Evolutionary conservation across 2,329 filamentous ascomycete species (phyloP).

Genomic region (Clarireedia hainanense): DNA sequence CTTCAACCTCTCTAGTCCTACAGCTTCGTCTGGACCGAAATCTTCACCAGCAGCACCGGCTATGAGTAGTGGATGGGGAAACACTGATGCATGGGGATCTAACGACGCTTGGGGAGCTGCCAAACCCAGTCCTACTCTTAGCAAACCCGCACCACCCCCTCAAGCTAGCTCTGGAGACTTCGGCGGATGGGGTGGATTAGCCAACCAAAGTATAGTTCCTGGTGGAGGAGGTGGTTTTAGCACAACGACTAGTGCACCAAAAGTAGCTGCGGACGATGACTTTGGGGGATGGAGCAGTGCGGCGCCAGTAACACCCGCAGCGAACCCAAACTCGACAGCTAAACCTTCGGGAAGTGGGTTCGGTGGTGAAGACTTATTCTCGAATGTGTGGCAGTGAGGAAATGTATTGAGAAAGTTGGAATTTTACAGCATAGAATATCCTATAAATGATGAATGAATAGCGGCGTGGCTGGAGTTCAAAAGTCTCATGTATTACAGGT

Average conservation of each 20-base stretch:
- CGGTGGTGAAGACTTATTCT: slow-evolving; percentile 78
- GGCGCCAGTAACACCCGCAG: slow-evolving; percentile 44
- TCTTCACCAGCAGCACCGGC: slow-evolving; percentile 33
- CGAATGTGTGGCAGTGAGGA: slow-evolving; percentile 81
- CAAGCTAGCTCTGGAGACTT: slow-evolving; percentile 49
- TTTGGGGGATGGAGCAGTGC: slow-evolving; percentile 92
- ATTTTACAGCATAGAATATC: slow-evolving; percentile 7
- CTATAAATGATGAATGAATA: slow-evolving; percentile 1
- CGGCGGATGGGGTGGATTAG: slow-evolving; percentile 41
- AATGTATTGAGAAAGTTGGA: background rate
- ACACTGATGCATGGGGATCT: slow-evolving; percentile 73
- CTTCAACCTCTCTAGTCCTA: slow-evolving; percentile 66
- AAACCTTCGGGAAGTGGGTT: slow-evolving; percentile 1
- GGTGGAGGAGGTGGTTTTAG: slow-evolving; percentile 57
- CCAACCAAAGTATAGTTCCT: slow-evolving; percentile 52
- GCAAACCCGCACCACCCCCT: slow-evolving; percentile 33
- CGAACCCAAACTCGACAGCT: slow-evolving; percentile 53
- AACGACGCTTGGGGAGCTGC: slow-evolving; percentile 74
- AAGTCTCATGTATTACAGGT: background rate
- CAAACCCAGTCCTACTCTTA: slow-evolving; percentile 38
- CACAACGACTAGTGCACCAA: slow-evolving; percentile 41
- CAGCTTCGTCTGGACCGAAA: slow-evolving; percentile 35
- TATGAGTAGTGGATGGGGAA: slow-evolving; percentile 30
- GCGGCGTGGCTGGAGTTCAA: background rate
- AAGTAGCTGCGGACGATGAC: slow-evolving; percentile 83